Base-by-base conservation (phyloP, 805 yeast genomes). In the Nakazawaea ambrosiae region DNA sequence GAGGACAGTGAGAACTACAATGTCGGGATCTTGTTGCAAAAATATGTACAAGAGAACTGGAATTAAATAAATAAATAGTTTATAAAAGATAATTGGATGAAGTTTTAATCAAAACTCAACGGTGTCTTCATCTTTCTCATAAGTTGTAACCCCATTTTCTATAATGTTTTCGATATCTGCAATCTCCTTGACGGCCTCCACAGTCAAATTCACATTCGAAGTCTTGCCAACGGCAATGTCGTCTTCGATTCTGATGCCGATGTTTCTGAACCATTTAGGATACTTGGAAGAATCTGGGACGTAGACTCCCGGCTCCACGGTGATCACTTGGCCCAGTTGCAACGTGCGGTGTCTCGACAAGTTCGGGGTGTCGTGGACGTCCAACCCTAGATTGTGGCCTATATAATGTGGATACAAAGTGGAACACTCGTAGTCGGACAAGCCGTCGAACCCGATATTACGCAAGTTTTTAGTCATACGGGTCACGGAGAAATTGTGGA, bases 261-360 rank as follows among this genome's bases (percentile, higher is more conserved):
- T 81, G 22, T 89, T 89, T 51, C 85, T 80, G 63, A 75, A 90
- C 48, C 76, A 76, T 44, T 72, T 67, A 17, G 98, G 97, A 70
- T 80, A 90, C 41, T 64, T 66, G 38, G 72, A 77, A 47, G 67
- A 67, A 46, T 73, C 67, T 1, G 98, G 97, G 30, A 94, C 73
- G 55, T 92, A 92, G 20, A 92, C 70, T 20, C 98, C 99, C 0
- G 98, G 98, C 56, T 94, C 99, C 18, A 94, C 77, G 2, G 99
- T 92, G 33, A 92, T 67, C 4, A 90, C 97, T 54, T 87, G 94
- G 17, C 89, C 89, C 16, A 66, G 63, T 32, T 59, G 60, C 33
- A 92, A 55, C 23, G 62, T 61, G 17, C 68, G 66, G 39, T 63
- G 64, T 45, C 87, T 68, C 3, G 90, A 71, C 27, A 67, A 68